Evolutionary conservation across 345 rosid species (phyloP), one percentile per base, ranked within the genome.

Genomic region (Aegle marmelos): DNA sequence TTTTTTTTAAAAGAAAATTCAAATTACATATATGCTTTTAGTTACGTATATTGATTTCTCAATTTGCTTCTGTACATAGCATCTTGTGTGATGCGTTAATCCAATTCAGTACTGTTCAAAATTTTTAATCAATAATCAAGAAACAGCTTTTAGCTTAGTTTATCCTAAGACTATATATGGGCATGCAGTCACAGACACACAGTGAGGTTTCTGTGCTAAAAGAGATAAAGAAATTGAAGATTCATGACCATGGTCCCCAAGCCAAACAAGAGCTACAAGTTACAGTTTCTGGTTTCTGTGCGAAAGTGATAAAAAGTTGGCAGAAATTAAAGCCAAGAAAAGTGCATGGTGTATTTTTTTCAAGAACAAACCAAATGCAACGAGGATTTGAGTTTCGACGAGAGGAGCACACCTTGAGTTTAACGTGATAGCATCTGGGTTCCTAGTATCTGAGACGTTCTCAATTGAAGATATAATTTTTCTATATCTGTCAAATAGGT

Each of bases 181-280:
- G 50, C 50, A 45, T 45, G 50, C 50, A 13, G 50, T 41, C 14
- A 2, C 14, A 41, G 13, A 41, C 48, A 2, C 2, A 27, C 27
- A 60, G 77, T 61, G 14, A 19, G 68, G 57, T 27, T 39, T 54
- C 68, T 60, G 68, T 74, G 57, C 66, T 74, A 37, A 59, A 74
- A 74, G 59, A 14, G 59, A 68, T 0, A 2, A 14, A 73, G 36
- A 33, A 25, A 14, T n/a, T 25, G 36, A 58, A 24, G 22, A 56
- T 72, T 72, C 62, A 72, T 13, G 33, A 17, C 13, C 63, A 22
- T 56, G 67, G 76, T 73, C 67, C 22, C 24, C 54, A 22, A 28
- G 21, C 66, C 7, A n/a, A 59, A 36, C 10, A 24, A 73, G 37
- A 73, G 65, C 50, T 37, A 22, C 50, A 24, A 6, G 53, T 25